Evolutionary conservation across 2,329 filamentous ascomycete species (phyloP).

Genomic region (Ascochyta koolunga): DNA sequence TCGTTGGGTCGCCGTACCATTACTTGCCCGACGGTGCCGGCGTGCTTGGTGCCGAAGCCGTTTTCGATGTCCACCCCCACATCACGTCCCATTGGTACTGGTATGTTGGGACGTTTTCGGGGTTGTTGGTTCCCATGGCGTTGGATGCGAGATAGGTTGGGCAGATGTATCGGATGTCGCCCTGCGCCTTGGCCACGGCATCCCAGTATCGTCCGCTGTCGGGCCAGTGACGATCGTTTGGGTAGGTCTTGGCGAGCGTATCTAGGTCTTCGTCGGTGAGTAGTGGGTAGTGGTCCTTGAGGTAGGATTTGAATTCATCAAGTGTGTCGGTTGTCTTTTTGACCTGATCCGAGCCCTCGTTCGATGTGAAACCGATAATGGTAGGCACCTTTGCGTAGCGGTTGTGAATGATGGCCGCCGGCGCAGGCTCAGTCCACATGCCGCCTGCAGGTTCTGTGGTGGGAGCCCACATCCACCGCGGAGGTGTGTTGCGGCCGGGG

Average conservation of each 20-base stretch:
- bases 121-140: conserved; percentile 39
- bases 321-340: conserved; percentile 45
- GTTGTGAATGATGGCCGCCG: conserved; percentile 34
- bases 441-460: conserved; percentile 38
- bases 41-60: conserved; percentile 44
- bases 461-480: conserved; percentile 46
- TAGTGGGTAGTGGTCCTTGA: conserved; percentile 52
- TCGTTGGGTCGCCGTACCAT: conserved; percentile 37
- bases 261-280: conserved; percentile 59
- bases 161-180: conserved; percentile 45
- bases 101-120: conserved; percentile 30
- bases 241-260: conserved; percentile 33
- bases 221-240: conserved; percentile 44
- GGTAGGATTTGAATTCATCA: conserved; percentile 44
- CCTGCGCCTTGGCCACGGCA: conserved; percentile 42
- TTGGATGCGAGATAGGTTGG: conserved; percentile 42
- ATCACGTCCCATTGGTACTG: conserved; percentile 46
- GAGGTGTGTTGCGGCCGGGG: conserved; percentile 37
- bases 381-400: conserved; percentile 40
- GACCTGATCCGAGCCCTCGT: conserved; percentile 51
- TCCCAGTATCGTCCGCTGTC: conserved; percentile 43
- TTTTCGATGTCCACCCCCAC: conserved; percentile 39
- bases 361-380: conserved; percentile 42
- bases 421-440: conserved; percentile 37
- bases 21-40: conserved; percentile 41